phyloP scores from a whole-genome alignment of 2,329 filamentous ascomycete genomes.

The Orbilia blumenaviensis region DNA sequence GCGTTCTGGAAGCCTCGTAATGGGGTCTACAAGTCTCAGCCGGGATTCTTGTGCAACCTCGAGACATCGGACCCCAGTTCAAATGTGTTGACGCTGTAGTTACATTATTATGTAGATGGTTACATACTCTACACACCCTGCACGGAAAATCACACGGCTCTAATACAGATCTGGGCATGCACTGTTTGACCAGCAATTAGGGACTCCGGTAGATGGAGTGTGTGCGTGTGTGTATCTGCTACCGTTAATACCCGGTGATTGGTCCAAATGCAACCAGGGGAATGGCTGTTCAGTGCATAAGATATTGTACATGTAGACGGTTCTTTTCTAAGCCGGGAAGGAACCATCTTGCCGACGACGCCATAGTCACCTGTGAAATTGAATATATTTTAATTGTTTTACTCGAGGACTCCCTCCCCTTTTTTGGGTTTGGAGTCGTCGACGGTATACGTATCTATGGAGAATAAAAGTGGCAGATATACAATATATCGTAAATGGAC shows the following conservation, averaged over 20 bases:
- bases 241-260: slow-evolving; percentile 19
- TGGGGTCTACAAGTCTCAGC: background rate
- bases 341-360: background rate
- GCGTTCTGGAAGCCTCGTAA: background rate
- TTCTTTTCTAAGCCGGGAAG: background rate
- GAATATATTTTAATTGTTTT: background rate
- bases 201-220: background rate
- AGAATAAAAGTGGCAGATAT: slow-evolving; percentile 9
- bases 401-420: background rate
- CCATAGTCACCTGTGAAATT: slow-evolving; percentile 1
- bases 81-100: background rate
- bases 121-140: background rate
- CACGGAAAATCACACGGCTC: background rate
- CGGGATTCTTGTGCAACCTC: slow-evolving; percentile 8
- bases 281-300: background rate
- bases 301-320: background rate
- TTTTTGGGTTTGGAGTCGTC: background rate
- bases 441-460: background rate
- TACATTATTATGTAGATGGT: background rate
- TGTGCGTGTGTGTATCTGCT: background rate
- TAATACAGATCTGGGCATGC: background rate
- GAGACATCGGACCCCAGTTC: background rate
- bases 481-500: background rate
- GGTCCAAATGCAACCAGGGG: background rate
- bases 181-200: background rate